Base-by-base conservation (phyloP, 2,329 filamentous ascomycete genomes). In the Elsinoe perseae region DNA sequence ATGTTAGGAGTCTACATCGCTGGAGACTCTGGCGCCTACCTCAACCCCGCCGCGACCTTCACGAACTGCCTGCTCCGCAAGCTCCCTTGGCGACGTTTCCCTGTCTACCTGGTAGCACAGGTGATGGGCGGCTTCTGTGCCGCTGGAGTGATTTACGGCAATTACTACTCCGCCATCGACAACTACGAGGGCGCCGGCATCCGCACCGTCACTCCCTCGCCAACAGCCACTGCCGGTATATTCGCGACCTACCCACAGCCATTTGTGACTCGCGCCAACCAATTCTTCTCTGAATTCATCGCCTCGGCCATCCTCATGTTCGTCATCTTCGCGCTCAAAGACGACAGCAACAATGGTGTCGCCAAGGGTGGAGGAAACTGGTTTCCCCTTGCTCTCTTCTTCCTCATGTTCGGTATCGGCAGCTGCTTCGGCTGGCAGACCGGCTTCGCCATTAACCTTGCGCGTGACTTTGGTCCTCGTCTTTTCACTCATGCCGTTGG, bases 401-500 rank as follows among this genome's bases (percentile, higher is more conserved):
- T 84, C 66, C 69, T 84, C 54, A 79, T 85, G 59, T 84, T 85
- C 63, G 82, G 80, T 12, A 80, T 85, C 36, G 81, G 81, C 21
- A 79, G 80, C 21, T 82, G 80, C 64, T 84, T 83, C 64, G 82
- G 82, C 7, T 84, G 80, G 80, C 80, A 84, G 66, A 85, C 82
- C 2, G 81, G 82, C 56, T 63, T 59, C 42, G 68, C 84, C 9
- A 85, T 87, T 56, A 86, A 85, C 86, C 64, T 77, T 0, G 71
- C 73, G 10, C 70, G 76, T 8, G 77, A 80, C 64, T 72, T 79
- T 36, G 83, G 83, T 0, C 84, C 84, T 2, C 74, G 83, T 12
- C 70, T 86, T 27, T 77, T 84, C 50, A 79, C 80, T 1, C 83
- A 81, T 63, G 80, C 82, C 70, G 65, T 85, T 57, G 84, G 84